phyloP scores from a whole-genome alignment of 805 yeast species.

The Starmera amethionina region DNA sequence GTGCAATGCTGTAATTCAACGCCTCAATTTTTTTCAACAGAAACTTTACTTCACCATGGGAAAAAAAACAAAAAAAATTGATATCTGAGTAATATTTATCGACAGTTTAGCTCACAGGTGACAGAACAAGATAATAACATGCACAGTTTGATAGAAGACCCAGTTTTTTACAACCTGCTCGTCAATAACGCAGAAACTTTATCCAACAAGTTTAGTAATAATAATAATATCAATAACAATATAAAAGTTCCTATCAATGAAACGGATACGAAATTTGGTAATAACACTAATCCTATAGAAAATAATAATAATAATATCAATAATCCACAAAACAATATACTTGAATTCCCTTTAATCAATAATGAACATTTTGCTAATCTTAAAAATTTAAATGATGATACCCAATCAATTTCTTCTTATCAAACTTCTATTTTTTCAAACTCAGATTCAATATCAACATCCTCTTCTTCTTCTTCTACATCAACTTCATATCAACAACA shows the following conservation, averaged over 20 bases:
- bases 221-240: too few relatives aligned
- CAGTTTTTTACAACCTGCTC: constrained; percentile 13
- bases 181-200: constrained; percentile 10
- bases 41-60: too few relatives aligned
- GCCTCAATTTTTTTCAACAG: too few relatives aligned
- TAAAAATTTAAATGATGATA: neutral
- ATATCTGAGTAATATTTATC: too few relatives aligned
- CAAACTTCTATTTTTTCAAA: neutral
- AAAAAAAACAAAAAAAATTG: neutral
- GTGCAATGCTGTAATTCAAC: neutral
- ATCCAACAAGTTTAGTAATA: too few relatives aligned
- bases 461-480: constrained; percentile 1
- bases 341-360: neutral
- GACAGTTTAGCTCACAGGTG: too few relatives aligned
- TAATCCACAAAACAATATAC: too few relatives aligned
- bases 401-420: neutral
- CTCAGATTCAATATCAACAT: neutral
- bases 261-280: too few relatives aligned
- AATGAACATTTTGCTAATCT: neutral
- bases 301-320: too few relatives aligned
- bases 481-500: constrained; percentile 1
- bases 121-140: too few relatives aligned
- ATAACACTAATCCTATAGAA: too few relatives aligned
- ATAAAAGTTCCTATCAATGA: too few relatives aligned
- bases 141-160: constrained; percentile 16